Evolutionary conservation across 768 basidiomycete genomes (phyloP).

Genomic region (Krasilnikovozyma curviuscula): DNA sequence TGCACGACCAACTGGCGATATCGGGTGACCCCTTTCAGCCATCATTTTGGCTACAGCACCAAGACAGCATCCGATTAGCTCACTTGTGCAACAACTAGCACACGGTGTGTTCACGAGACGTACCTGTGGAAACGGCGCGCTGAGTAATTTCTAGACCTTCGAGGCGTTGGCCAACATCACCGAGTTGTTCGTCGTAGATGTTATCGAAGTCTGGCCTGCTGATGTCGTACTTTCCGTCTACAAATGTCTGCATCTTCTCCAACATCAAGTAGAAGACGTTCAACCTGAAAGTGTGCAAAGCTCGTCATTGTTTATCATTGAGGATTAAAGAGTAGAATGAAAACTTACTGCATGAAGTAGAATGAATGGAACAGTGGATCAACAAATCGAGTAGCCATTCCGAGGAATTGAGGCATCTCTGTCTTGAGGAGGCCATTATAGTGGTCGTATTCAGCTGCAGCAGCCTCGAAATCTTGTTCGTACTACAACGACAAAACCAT

Average conservation of each 20-base stretch:
- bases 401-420: conserved; percentile 85
- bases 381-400: conserved; percentile 68
- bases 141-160: conserved; percentile 67
- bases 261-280: conserved; percentile 79
- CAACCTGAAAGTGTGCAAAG: conserved; percentile 34
- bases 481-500: too few species aligned
- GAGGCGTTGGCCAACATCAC: conserved; percentile 57
- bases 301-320: too few species aligned
- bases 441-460: conserved; percentile 80
- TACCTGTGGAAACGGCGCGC: conserved; percentile 66
- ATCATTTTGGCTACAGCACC: conserved; percentile 21
- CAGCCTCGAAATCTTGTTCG: conserved; percentile 88
- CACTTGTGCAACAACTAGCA: conserved; percentile 17
- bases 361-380: conserved; percentile 95
- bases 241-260: conserved; percentile 79
- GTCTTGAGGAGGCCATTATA: conserved; percentile 76
- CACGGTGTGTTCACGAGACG: conserved; percentile 25
- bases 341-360: conserved; percentile 93
- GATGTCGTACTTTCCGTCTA: conserved; percentile 53
- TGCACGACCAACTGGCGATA: conserved; percentile 16
- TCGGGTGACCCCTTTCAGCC: conserved; percentile 19
- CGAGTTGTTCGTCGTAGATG: conserved; percentile 63
- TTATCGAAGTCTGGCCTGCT: conserved; percentile 43
- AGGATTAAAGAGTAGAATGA: neutral
- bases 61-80: neutral